A percentile compares a stretch with the other conserved stretches of the same genome.
phyloP scores from a whole-genome alignment of 1,284 basidiomycete genomes.

The Exobasidium cylindrosporum region DNA sequence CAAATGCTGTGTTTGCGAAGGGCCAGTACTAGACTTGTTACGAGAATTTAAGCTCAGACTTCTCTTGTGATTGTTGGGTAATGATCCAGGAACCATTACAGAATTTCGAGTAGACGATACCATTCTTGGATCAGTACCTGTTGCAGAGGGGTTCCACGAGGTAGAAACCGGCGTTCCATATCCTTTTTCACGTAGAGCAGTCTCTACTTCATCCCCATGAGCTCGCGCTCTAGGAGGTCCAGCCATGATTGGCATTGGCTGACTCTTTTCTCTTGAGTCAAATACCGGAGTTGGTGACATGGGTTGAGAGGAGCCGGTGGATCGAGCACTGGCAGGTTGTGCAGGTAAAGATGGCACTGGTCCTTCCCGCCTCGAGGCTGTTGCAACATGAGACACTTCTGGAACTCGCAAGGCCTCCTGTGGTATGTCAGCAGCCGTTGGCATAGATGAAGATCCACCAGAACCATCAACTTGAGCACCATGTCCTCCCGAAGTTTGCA shows the following conservation, averaged over 20 bases:
- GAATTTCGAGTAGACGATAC: background rate
- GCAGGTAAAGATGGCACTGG: conserved; percentile 20
- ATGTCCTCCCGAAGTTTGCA: background rate
- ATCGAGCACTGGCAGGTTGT: conserved; percentile 8
- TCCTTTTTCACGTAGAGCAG: conserved; percentile 27
- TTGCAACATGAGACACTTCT: conserved; percentile 42
- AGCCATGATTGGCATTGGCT: conserved; percentile 45
- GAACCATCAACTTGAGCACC: background rate
- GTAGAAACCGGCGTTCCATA: background rate
- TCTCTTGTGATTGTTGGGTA: conserved; percentile 26
- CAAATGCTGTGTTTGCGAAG: background rate
- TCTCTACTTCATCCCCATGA: conserved; percentile 49
- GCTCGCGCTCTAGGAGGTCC: conserved; percentile 49
- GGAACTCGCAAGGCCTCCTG: conserved; percentile 47
- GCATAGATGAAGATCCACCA: conserved; percentile 32
- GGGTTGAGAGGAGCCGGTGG: conserved; percentile 18
- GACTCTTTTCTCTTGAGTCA: conserved; percentile 52
- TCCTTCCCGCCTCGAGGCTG: conserved; percentile 23
- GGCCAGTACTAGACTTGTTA: background rate
- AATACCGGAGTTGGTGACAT: conserved; percentile 49
- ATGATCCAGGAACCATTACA: background rate
- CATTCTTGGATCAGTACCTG: background rate
- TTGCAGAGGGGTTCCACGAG: background rate
- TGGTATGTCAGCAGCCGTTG: conserved; percentile 52
- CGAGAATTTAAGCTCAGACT: conserved; percentile 31